These are phyloP conservation scores for Tricholoma matsutake DNA, from an alignment of 768 basidiomycete genomes.

Conservation along the genomic window DNA sequence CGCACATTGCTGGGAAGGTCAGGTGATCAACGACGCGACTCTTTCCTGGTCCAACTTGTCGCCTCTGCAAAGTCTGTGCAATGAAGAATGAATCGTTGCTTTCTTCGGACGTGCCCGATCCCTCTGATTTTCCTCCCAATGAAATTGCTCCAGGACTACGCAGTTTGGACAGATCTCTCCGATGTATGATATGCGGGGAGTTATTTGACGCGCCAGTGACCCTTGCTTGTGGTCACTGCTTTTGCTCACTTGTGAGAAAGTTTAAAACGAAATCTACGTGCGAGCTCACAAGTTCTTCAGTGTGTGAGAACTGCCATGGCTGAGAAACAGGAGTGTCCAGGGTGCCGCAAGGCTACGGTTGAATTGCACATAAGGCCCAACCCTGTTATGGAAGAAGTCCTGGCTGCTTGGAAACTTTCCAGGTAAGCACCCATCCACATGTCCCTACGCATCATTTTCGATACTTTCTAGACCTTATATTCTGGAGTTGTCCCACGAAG, in stretches of 20 bases:
- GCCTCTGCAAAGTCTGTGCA: neutral
- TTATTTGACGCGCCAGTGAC: slow-evolving; percentile 71
- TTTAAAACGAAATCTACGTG: slow-evolving; percentile 2
- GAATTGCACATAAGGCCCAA: slow-evolving; percentile 69
- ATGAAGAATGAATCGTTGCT: neutral
- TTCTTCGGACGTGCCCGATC: slow-evolving; percentile 46
- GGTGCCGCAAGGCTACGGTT: slow-evolving; percentile 54
- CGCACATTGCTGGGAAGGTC: no score
- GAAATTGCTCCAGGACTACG: slow-evolving; percentile 50
- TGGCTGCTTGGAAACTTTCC: slow-evolving; percentile 66
- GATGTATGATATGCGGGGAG: slow-evolving; percentile 78
- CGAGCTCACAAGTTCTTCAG: slow-evolving; percentile 32
- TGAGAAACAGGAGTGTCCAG: slow-evolving; percentile 67
- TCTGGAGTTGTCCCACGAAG: slow-evolving; percentile 37
- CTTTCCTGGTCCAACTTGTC: no score
- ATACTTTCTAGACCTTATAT: slow-evolving; percentile 37
- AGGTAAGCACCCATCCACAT: slow-evolving; percentile 42
- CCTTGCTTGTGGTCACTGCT: slow-evolving; percentile 75
- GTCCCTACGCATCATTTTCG: neutral
- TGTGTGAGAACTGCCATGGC: slow-evolving; percentile 64
- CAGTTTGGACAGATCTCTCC: slow-evolving; percentile 58
- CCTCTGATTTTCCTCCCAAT: slow-evolving; percentile 63
- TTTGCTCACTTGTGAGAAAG: slow-evolving; percentile 67
- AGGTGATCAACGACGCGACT: no score
- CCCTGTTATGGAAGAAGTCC: slow-evolving; percentile 64